Base-by-base conservation (phyloP, 352 stramenopile genomes). In the Pythium apleroticum region DNA sequence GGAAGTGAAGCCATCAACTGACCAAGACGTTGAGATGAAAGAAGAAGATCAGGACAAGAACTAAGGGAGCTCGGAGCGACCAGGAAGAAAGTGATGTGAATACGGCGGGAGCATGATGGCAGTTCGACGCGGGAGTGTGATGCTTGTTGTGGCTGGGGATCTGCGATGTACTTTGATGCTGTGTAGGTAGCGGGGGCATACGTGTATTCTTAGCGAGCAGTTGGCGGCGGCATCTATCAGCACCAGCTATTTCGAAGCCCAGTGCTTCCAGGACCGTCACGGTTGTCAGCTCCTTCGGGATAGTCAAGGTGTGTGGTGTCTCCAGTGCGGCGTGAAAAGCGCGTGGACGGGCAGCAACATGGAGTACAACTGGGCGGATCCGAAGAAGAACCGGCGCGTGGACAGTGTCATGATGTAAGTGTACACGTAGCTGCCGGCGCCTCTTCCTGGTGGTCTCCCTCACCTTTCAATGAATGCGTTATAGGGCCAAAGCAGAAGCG, bases 321-420 rank as follows among this genome's bases (percentile, higher is more conserved):
- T 4, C 33, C 10, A 49, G 20, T 28, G 22, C 30, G 22, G 39
- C 30, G 15, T 1, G 28, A 60, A 35, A 49, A 45, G 52, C 5
- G 12, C 15, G 17, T n/a, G 3, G 52, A 28, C 19, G 3, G 22
- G 14, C 22, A 54, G 3, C 12, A 50, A 8, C 6, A 92, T 92
- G 84, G 76, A 90, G 28, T 95, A 85, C 76, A 95, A 95, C 76
- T 95, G 86, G 86, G 76, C 75, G 20, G 84, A 93, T 45, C 86
- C 84, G 30, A 86, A 83, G 72, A 91, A 92, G 65, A 95, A 92
- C 72, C 89, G 81, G 54, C 71, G 78, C 52, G 63, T 93, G 4
- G 78, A 76, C 35, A 77, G 76, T 1, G 78, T 86, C 45, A 89
- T 95, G 76, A 93, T 95, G 86, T 95, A 35, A 31, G 78, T 78